Base-by-base conservation (phyloP, 169 alveolate species). In the Perkinsus olseni region DNA sequence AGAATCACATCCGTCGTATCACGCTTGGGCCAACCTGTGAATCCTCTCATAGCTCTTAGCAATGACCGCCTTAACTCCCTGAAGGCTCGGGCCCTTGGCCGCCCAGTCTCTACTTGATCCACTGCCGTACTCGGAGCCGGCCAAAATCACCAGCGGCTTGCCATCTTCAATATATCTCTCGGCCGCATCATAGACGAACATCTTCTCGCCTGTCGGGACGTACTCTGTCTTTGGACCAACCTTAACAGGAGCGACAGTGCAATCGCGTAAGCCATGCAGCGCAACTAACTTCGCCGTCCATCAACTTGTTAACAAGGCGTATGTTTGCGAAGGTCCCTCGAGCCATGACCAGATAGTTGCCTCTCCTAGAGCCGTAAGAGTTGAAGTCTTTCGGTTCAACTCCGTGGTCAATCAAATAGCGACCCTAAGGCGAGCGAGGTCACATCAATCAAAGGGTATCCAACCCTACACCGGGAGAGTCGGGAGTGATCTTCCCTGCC, bases 91-190 rank as follows among this genome's bases (percentile, higher is more conserved):
- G 38, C 99, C 99, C 97, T 98, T 98, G 34, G 99, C 99, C n/a
- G 99, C 99, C 99, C 99, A 98, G 97, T 98, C 99, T 92, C 99
- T 96, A 28, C 99, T 97, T 93, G 98, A 96, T 17, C 99, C 99
- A 92, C 98, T 96, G 34, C 99, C 99, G 94, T 98, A 98, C 93
- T 98, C 99, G 96, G 98, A 96, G 13, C 99, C 99, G 51, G 99
- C 99, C 21, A 97, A 94, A n/a, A 97, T 96, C 20, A 96, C 94
- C 91, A 96, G 95, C 28, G 94, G 95, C 13, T 82, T 48, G 28
- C 95, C 94, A 39, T 95, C 95, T 39, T 93, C 92, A 39, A 94
- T 92, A 94, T 97, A 97, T 24, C 91, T 39, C 94, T 94, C 97
- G 82, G 99, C 98, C 31, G 99, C 99, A 93, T 98, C 99, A 34